Evolutionary conservation across 2,329 filamentous ascomycete genomes (phyloP), one percentile per base, ranked within the genome.

Genomic region (Huntiella savannae): DNA sequence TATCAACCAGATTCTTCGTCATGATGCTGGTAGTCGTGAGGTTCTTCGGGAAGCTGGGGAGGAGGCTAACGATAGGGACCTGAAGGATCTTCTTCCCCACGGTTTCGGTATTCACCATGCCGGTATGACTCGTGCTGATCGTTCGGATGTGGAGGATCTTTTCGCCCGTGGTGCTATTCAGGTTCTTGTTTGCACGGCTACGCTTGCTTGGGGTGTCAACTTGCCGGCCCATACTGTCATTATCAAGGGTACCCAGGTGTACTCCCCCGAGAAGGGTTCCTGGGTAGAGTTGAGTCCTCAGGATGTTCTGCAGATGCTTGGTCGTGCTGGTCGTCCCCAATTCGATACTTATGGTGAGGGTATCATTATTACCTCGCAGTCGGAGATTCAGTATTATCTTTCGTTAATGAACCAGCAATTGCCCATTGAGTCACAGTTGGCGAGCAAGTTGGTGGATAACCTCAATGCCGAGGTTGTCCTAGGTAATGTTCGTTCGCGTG

Each of bases 181-280:
- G 59, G 91, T 98, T 1, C 76, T 98, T 43, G 88, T 96, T 33
- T 96, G 86, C 63, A 98, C 91, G 35, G 88, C 92, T 35, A 98
- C 91, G n/a, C 69, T 98, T 45, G 91, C 91, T 17, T 98, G 91
- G 91, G 91, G 91, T 75, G 91, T 98, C 58, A 98, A 98, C 62
- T 66, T 98, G 58, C 91, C 91, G 4, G 91, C 91, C 2, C 91
- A 98, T 58, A 96, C 91, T 1, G 91, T 98, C 57, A 88, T 98
- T 58, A 98, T 98, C 68, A 98, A 98, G 64, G 91, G 91, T 47
- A 98, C 91, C 1, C 86, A 94, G 58, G 81, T 98, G 15, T 98
- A 98, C 64, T 96, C 91, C 0, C 91, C 91, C 0, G 91, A 98
- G 60, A 96, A 95, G 66, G 91, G 91, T 66, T 91, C 83, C 61